phyloP scores from a whole-genome alignment of 768 basidiomycete species.

The Xerocomellus chrysenteron region DNA sequence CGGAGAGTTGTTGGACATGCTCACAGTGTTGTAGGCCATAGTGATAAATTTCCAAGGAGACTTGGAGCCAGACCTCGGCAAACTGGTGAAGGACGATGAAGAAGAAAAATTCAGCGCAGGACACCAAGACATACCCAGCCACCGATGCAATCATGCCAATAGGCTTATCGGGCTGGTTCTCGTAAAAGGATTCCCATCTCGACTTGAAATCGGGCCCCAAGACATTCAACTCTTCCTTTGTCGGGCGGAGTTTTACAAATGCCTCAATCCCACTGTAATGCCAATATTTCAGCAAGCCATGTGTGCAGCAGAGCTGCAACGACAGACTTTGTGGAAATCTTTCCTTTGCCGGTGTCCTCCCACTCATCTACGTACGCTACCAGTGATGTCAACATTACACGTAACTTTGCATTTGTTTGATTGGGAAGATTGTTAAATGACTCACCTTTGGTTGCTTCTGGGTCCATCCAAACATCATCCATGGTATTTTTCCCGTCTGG shows the following conservation, averaged over 20 bases:
- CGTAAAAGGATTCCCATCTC: background rate
- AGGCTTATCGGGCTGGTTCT: constrained; percentile 50
- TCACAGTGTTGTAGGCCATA: constrained; percentile 35
- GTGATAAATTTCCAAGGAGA: constrained; percentile 28
- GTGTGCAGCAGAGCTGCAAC: background rate
- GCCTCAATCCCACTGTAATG: constrained; percentile 49
- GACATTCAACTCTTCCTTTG: constrained; percentile 45
- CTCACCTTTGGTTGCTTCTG: background rate
- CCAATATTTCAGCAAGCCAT: background rate
- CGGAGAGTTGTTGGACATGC: background rate
- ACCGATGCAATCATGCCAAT: constrained; percentile 43
- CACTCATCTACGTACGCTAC: constrained; percentile 34
- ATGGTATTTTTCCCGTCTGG: background rate
- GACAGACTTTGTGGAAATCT: constrained; percentile 54
- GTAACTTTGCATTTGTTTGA: too few species aligned
- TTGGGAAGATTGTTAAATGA: background rate
- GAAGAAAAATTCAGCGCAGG: background rate
- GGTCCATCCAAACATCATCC: constrained; percentile 1
- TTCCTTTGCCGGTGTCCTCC: constrained; percentile 40
- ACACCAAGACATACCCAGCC: constrained; percentile 36
- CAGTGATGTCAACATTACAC: background rate
- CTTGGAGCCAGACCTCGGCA: constrained; percentile 11
- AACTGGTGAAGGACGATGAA: constrained; percentile 17
- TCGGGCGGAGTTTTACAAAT: constrained; percentile 55
- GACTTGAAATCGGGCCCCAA: constrained; percentile 42